Evolutionary conservation across 768 basidiomycete genomes (phyloP).

Genomic region (Suillus subaureus): DNA sequence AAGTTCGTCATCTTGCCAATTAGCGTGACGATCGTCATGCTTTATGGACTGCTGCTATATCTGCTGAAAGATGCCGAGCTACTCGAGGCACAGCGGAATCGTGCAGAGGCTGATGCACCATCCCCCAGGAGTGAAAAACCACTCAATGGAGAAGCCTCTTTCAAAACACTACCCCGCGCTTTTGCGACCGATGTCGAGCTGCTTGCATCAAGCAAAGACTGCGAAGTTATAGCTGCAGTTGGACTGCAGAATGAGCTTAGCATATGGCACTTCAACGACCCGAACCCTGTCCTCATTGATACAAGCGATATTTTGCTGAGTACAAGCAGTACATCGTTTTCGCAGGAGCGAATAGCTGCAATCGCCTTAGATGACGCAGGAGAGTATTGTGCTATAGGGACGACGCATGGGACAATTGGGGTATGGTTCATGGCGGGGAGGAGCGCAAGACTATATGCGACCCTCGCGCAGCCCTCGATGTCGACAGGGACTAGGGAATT

Average conservation of each 20-base stretch:
- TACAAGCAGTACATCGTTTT: conserved; percentile 48
- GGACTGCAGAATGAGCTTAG: conserved; percentile 78
- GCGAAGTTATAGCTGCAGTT: conserved; percentile 66
- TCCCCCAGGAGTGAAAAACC: conserved; percentile 26
- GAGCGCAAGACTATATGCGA: conserved; percentile 39
- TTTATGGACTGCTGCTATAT: conserved; percentile 82
- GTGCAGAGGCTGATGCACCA: conserved; percentile 45
- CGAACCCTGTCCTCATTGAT: conserved; percentile 49
- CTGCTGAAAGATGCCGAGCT: conserved; percentile 91
- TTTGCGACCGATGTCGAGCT: conserved; percentile 85
- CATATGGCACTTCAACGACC: conserved; percentile 59
- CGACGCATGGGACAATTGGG: conserved; percentile 62
- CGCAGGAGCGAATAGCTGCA: conserved; percentile 54
- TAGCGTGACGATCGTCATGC: conserved; percentile 65
- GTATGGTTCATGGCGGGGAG: conserved; percentile 59
- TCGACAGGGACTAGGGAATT: conserved; percentile 57
- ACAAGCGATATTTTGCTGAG: conserved; percentile 54
- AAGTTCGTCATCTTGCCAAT: conserved; percentile 89
- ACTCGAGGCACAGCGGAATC: conserved; percentile 80
- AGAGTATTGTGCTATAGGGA: conserved; percentile 70
- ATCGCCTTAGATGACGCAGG: conserved; percentile 67
- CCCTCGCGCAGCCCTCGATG: conserved; percentile 44
- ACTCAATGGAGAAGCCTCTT: conserved; percentile 50
- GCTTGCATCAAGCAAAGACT: conserved; percentile 68
- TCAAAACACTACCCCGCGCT: conserved; percentile 77